These are phyloP conservation scores for Calamus simplicifolius DNA, from an alignment of 176 grass and related monocot species.

Conservation along the genomic window DNA sequence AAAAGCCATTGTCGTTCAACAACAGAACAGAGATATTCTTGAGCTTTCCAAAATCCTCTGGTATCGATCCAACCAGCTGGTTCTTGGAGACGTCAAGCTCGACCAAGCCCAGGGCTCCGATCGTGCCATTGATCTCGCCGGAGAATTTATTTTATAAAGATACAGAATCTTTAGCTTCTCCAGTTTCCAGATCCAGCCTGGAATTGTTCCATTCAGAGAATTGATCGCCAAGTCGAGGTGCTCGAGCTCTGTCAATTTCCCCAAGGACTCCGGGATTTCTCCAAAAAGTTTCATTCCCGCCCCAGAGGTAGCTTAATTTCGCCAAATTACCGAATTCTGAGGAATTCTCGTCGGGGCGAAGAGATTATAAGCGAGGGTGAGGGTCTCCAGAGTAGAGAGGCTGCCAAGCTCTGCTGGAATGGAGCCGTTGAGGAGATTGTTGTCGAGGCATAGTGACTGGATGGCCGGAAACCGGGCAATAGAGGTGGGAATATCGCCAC, in stretches of 20 bases:
- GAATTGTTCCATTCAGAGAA: no score
- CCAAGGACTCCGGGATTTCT: no score
- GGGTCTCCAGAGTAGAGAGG: no score
- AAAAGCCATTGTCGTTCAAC: slow-evolving; percentile 3
- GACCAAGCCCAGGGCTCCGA: neutral
- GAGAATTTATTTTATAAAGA: neutral
- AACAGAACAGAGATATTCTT: neutral
- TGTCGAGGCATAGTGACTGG: neutral
- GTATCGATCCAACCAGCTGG: slow-evolving; percentile 1
- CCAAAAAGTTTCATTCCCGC: no score
- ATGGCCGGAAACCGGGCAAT: neutral
- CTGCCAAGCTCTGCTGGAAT: neutral
- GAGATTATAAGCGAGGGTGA: no score
- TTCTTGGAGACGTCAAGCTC: neutral
- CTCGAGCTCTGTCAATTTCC: no score
- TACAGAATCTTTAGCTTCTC: no score
- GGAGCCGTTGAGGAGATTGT: slow-evolving; percentile 5
- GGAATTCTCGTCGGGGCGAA: no score
- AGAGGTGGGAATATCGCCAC: slow-evolving; percentile 29
- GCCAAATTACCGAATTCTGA: no score
- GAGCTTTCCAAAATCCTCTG: slow-evolving; percentile 6
- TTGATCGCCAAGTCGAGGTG: no score
- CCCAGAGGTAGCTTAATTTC: no score
- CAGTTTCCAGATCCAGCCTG: no score
- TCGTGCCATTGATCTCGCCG: neutral